Evolutionary conservation across 2,329 filamentous ascomycete species (phyloP), one percentile per base, ranked within the genome.

Genomic region (Phialocephala subalpina): DNA sequence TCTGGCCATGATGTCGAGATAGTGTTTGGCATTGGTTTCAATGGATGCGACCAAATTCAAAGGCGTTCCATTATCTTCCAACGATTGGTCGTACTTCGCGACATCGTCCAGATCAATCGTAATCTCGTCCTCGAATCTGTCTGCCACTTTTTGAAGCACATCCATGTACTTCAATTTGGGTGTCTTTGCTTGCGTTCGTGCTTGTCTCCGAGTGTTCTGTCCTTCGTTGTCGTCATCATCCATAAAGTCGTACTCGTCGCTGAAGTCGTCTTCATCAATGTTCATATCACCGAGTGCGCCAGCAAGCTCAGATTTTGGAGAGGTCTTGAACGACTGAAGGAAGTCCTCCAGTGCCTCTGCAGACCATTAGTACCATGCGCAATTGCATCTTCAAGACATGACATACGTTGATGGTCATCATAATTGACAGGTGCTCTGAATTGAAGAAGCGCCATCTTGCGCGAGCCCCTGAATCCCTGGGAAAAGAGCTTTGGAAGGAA

Each of bases 161-260:
- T 93, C 87, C 84, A 92, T 90, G 81, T 99, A 99, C 81, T 98
- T 98, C 78, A 90, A 83, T 77, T 91, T 93, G 45, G 89, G 90
- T 81, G 73, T 80, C 80, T 70, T 78, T 77, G 81, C 71, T 82
- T 82, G 76, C 80, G 83, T 57, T 85, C 80, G 70, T 82, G 81
- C 60, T 80, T 83, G 74, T 67, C 78, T 77, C 29, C 77, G 76
- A 45, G 76, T 74, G 67, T 83, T 82, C 45, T 82, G 82, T 20
- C 83, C 68, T 33, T 72, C 69, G 61, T 88, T 87, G 69, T 92
- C 90, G 68, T 89, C 87, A 73, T 94, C 91, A 77, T 97, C 93
- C 89, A 97, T 93, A 76, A 97, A 92, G 75, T 97, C 94, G 78
- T 97, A 93, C 74, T 97, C 93, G 75, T 97, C 94, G 79, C 91